A percentile compares a stretch with the other conserved stretches of the same genome.
phyloP scores from a whole-genome alignment of 371 early-diverging fungal genomes.

The Rhizomucor pusillus region DNA sequence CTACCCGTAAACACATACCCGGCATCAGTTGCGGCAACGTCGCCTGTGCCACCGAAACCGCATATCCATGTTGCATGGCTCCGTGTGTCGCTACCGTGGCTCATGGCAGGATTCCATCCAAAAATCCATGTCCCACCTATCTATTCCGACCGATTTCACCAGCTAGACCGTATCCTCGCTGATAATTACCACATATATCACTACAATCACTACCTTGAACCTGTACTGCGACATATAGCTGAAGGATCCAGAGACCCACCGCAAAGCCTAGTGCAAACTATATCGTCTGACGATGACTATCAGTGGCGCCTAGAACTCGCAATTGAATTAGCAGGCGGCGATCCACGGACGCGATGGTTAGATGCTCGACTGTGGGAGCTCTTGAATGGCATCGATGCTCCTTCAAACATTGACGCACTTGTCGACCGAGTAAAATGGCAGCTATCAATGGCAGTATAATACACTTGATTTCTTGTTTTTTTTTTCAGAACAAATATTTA shows the following conservation, averaged over 20 bases:
- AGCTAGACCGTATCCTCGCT: background rate
- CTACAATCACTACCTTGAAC: slow-evolving; percentile 4
- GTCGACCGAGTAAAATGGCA: too few species aligned
- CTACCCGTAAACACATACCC: slow-evolving; percentile 3
- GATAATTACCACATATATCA: slow-evolving; percentile 3
- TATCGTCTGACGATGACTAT: too few species aligned
- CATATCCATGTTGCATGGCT: slow-evolving; percentile 4
- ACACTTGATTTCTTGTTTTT: too few species aligned
- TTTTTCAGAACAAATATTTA: too few species aligned
- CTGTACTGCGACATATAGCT: slow-evolving; percentile 1
- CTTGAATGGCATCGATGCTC: slow-evolving; percentile 1
- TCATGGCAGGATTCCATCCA: slow-evolving; percentile 7
- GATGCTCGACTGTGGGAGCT: too few species aligned
- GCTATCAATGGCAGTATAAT: too few species aligned
- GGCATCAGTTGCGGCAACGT: slow-evolving; percentile 1
- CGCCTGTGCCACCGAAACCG: background rate
- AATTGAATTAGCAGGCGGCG: background rate
- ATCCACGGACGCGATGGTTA: background rate
- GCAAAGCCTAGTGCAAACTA: too few species aligned
- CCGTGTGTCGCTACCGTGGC: slow-evolving; percentile 4
- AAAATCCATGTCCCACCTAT: slow-evolving; percentile 4
- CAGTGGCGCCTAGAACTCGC: background rate
- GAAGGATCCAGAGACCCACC: background rate
- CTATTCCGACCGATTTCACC: background rate
- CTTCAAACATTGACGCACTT: background rate